These are phyloP conservation scores for Kluyveromyces dobzhanskii DNA, from an alignment of 805 yeast species.

Conservation along the genomic window DNA sequence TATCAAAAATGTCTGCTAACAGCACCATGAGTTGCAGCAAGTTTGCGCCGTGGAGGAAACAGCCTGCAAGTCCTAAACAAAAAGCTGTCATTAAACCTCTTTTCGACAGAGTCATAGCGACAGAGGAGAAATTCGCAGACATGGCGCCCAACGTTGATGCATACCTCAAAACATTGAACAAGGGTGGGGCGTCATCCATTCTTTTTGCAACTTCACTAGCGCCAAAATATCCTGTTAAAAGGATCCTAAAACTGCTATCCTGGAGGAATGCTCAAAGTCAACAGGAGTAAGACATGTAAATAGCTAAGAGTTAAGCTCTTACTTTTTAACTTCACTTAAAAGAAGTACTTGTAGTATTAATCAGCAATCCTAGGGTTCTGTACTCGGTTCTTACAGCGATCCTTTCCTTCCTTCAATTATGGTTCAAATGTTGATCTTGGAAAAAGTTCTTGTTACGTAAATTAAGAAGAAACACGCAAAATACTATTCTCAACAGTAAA, in stretches of 20 bases:
- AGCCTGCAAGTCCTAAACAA: slow-evolving; percentile 25
- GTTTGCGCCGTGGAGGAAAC: slow-evolving; percentile 28
- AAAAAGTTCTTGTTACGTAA: too few species aligned
- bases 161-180: slow-evolving; percentile 11
- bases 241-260: neutral
- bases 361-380: too few species aligned
- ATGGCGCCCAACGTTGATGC: slow-evolving; percentile 5
- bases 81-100: slow-evolving; percentile 9
- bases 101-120: slow-evolving; percentile 2
- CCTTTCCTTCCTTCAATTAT: too few species aligned
- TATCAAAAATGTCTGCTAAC: slow-evolving; percentile 10
- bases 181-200: slow-evolving; percentile 25
- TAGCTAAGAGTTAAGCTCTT: too few species aligned
- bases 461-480: too few species aligned
- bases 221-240: slow-evolving; percentile 20
- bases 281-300: too few species aligned
- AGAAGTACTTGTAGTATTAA: too few species aligned
- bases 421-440: too few species aligned
- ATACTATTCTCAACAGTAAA: too few species aligned
- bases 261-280: neutral
- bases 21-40: slow-evolving; percentile 15
- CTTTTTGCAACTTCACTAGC: slow-evolving; percentile 23
- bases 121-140: neutral
- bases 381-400: too few species aligned
- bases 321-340: too few species aligned